These are phyloP conservation scores for Tardiomyces depauwii DNA, from an alignment of 1,139 yeast species.

Conservation along the genomic window DNA sequence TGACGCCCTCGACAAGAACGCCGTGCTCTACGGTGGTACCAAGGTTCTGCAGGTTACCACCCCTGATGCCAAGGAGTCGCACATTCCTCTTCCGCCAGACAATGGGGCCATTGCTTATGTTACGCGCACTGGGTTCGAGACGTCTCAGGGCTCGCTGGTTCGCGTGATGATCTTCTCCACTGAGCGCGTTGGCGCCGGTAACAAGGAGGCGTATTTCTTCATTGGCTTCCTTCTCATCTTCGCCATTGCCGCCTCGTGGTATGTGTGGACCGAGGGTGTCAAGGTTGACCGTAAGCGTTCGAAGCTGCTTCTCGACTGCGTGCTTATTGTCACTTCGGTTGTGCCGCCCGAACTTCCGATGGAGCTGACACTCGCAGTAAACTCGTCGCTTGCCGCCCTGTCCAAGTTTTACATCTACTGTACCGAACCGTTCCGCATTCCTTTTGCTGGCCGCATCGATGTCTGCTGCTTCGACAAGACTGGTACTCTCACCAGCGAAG, in stretches of 20 bases:
- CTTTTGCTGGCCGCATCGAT: conserved; percentile 95
- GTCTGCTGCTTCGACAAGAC: conserved; percentile 98
- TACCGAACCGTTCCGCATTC: conserved; percentile 97
- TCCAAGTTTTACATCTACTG: conserved; percentile 85
- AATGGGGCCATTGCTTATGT: conserved; percentile 87
- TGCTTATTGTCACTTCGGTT: conserved; percentile 89
- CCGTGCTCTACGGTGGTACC: conserved; percentile 93
- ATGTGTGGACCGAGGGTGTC: conserved; percentile 97
- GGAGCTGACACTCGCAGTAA: conserved; percentile 98
- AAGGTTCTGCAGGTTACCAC: conserved; percentile 84
- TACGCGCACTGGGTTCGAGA: conserved; percentile 91
- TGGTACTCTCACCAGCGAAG: conserved; percentile 97
- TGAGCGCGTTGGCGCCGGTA: conserved; percentile 94
- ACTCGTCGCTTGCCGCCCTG: conserved; percentile 77
- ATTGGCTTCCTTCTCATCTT: conserved; percentile 80
- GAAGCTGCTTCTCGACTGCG: conserved; percentile 88
- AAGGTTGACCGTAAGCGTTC: conserved; percentile 92
- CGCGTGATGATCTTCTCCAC: conserved; percentile 97
- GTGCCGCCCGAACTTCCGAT: conserved; percentile 99
- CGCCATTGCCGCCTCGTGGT: conserved; percentile 95
- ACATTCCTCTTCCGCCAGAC: conserved; percentile 55
- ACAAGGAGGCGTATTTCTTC: conserved; percentile 86
- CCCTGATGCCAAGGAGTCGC: conserved; percentile 33
- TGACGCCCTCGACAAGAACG: conserved; percentile 81
- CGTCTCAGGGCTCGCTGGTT: conserved; percentile 94